These are phyloP conservation scores for Malassezia pachydermatis DNA, from an alignment of 1,284 basidiomycete species.

Conservation along the genomic window DNA sequence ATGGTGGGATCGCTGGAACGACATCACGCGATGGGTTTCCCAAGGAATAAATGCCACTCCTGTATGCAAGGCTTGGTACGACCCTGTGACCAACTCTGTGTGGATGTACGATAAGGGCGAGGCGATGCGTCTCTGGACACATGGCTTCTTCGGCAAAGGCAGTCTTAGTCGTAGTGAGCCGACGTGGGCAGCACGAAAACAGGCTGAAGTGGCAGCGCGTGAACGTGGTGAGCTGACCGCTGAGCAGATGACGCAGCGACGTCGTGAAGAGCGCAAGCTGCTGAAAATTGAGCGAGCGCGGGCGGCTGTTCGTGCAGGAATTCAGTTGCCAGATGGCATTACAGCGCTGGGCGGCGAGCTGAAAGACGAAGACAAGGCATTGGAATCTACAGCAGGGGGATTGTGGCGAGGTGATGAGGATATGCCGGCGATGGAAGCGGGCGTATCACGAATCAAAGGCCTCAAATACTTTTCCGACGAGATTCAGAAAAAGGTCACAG, in stretches of 20 bases:
- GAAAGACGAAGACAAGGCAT: conserved; percentile 21
- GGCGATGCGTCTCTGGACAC: conserved; percentile 60
- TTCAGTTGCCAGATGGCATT: conserved; percentile 38
- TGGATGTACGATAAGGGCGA: conserved; percentile 32
- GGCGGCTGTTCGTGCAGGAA: conserved; percentile 41
- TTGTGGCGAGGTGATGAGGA: conserved; percentile 34
- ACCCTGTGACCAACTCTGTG: conserved; percentile 24
- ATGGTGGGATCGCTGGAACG: conserved; percentile 14
- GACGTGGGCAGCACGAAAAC: conserved; percentile 59
- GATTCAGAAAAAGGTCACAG: conserved; percentile 16
- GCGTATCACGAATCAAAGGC: conserved; percentile 32
- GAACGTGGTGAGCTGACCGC: conserved; percentile 51
- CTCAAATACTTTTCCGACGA: conserved; percentile 37
- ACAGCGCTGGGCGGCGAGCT: conserved; percentile 44
- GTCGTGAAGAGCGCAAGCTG: conserved; percentile 38
- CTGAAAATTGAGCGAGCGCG: conserved; percentile 46
- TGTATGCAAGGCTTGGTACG: conserved; percentile 24
- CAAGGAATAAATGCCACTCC: neutral
- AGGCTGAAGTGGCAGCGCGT: conserved; percentile 40
- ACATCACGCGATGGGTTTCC: conserved; percentile 7
- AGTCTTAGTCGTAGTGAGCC: conserved; percentile 86
- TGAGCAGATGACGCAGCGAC: conserved; percentile 41
- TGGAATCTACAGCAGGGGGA: neutral
- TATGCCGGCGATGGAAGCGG: conserved; percentile 26
- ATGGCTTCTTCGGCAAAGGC: conserved; percentile 96